phyloP scores from a whole-genome alignment of 495 filamentous ascomycete genomes.

The Penicillium taxi region DNA sequence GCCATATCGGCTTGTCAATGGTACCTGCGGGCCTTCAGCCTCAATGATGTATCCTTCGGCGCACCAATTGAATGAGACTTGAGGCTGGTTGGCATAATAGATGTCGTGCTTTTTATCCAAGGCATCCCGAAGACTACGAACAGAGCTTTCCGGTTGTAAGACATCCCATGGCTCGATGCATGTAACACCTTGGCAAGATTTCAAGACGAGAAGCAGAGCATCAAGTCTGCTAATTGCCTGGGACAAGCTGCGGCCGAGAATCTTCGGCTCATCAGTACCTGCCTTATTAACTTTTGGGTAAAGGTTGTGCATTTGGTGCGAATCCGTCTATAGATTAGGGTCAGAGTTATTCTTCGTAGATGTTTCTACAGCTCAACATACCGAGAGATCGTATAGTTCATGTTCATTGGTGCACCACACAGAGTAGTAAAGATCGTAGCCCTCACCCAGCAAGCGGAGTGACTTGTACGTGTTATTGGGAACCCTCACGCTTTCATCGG shows the following conservation, averaged over 20 bases:
- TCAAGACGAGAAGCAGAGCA: constrained; percentile 54
- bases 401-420: constrained; percentile 61
- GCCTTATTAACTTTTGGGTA: constrained; percentile 25
- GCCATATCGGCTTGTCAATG: constrained; percentile 24
- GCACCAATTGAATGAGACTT: constrained; percentile 49
- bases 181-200: constrained; percentile 51
- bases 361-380: constrained; percentile 13
- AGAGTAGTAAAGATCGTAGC: constrained; percentile 54
- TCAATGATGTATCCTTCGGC: constrained; percentile 53
- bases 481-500: constrained; percentile 10
- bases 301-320: constrained; percentile 53
- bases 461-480: constrained; percentile 60
- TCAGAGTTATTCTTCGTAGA: not conserved
- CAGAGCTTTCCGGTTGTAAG: constrained; percentile 46
- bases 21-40: constrained; percentile 50
- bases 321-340: constrained; percentile 39
- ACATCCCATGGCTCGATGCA: constrained; percentile 53
- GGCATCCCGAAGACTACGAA: constrained; percentile 29
- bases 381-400: constrained; percentile 55
- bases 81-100: constrained; percentile 47
- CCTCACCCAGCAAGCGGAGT: constrained; percentile 44
- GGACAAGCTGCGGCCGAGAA: constrained; percentile 39
- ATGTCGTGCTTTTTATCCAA: constrained; percentile 44
- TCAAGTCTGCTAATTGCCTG: constrained; percentile 48
- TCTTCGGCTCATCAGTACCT: constrained; percentile 5